Evolutionary conservation across 1,139 yeast genomes (phyloP).

Genomic region (Yamadazyma siamensis): DNA sequence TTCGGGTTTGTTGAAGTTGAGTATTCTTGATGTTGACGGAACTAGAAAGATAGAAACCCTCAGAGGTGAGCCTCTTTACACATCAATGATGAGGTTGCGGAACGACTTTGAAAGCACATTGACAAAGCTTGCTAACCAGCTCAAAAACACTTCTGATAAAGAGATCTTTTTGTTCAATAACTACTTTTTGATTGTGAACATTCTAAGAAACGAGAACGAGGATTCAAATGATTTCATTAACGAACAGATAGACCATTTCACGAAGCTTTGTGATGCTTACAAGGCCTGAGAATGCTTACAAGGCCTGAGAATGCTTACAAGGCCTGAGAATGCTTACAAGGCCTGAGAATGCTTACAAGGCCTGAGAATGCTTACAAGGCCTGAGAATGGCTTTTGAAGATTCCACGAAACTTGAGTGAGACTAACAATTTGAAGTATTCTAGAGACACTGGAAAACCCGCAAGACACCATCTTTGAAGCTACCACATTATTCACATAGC

Average conservation of each 20-base stretch:
- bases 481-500: too few species aligned
- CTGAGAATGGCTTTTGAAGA: too few species aligned
- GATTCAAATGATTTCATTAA: conserved; percentile 44
- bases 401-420: too few species aligned
- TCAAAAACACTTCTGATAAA: conserved; percentile 43
- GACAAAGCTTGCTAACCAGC: conserved; percentile 57
- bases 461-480: too few species aligned
- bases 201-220: conserved; percentile 45
- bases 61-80: conserved; percentile 67
- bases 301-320: too few species aligned
- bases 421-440: too few species aligned
- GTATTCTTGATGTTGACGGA: conserved; percentile 20
- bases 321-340: too few species aligned
- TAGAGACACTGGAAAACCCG: too few species aligned
- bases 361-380: too few species aligned
- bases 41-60: conserved; percentile 19
- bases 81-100: conserved; percentile 64
- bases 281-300: too few species aligned
- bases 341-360: too few species aligned
- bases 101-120: conserved; percentile 77
- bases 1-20: conserved; percentile 67
- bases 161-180: conserved; percentile 78
- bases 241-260: conserved; percentile 61
- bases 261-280: conserved; percentile 59
- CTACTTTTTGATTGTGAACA: conserved; percentile 54